phyloP scores from a whole-genome alignment of 805 yeast genomes.

The Ogataea zsoltii region DNA sequence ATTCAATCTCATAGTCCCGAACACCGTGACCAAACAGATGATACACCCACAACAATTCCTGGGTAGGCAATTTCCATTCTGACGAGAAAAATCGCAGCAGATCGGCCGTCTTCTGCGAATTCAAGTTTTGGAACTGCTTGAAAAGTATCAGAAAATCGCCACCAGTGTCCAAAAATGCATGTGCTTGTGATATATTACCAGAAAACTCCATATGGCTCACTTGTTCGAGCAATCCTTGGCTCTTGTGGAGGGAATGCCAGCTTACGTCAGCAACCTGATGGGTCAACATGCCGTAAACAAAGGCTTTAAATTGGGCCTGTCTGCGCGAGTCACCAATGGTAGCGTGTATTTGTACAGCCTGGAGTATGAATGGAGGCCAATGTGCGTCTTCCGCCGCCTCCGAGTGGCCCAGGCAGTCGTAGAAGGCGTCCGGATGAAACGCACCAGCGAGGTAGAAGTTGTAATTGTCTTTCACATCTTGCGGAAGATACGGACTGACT shows the following conservation, averaged over 20 bases:
- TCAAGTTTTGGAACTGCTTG: constrained; percentile 35
- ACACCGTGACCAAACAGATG: constrained; percentile 38
- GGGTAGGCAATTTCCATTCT: constrained; percentile 45
- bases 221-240: constrained; percentile 55
- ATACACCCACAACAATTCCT: constrained; percentile 45
- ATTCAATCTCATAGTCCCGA: constrained; percentile 35
- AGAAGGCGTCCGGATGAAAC: constrained; percentile 70
- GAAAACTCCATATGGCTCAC: constrained; percentile 55
- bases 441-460: constrained; percentile 55
- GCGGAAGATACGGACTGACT: constrained; percentile 34
- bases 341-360: constrained; percentile 45
- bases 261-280: constrained; percentile 67
- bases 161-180: constrained; percentile 56
- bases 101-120: constrained; percentile 4
- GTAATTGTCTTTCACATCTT: constrained; percentile 29
- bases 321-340: neutral
- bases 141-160: constrained; percentile 59
- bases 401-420: constrained; percentile 53
- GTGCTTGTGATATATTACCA: constrained; percentile 51
- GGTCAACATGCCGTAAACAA: constrained; percentile 56
- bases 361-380: constrained; percentile 65
- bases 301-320: constrained; percentile 45
- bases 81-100: constrained; percentile 28
- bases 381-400: constrained; percentile 62
- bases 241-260: constrained; percentile 63